phyloP scores from a whole-genome alignment of 2,329 filamentous ascomycete species.

The Myrmaecium sp. region DNA sequence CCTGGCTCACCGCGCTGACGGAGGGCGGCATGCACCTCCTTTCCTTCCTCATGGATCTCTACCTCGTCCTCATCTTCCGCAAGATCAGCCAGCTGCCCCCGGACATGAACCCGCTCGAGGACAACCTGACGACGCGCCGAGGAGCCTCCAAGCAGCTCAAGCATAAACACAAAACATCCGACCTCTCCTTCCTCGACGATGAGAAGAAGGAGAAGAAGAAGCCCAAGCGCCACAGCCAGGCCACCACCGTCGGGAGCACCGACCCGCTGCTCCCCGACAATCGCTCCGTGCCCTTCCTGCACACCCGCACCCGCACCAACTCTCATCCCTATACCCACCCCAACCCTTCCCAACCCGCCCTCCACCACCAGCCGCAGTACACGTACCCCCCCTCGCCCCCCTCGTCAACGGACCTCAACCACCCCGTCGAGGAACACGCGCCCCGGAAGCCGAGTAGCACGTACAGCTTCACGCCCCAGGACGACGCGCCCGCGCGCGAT shows the following conservation, averaged over 20 bases:
- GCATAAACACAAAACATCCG: conserved; percentile 60
- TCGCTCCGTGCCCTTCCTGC: conserved; percentile 56
- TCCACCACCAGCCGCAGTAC: conserved; percentile 18
- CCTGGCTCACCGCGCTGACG: conserved; percentile 50
- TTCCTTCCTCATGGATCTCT: conserved; percentile 55
- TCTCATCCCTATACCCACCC: conserved; percentile 37
- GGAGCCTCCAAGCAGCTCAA: too few relatives aligned
- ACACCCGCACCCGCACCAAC: conserved; percentile 52
- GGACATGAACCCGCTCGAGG: conserved; percentile 88
- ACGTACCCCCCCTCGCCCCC: conserved; percentile 3
- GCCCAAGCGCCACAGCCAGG: conserved; percentile 44
- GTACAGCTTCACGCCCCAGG: conserved; percentile 9
- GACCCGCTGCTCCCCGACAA: conserved; percentile 24
- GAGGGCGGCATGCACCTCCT: conserved; percentile 52
- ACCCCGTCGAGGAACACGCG: conserved; percentile 16
- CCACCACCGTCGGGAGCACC: conserved; percentile 25
- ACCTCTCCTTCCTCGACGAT: conserved; percentile 27
- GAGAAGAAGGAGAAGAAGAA: conserved; percentile 30
- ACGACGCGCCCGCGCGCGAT: conserved; percentile 10
- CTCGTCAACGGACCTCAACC: too few relatives aligned
- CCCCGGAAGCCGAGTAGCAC: conserved; percentile 13
- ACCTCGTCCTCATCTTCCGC: conserved; percentile 61
- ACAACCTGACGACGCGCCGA: conserved; percentile 58
- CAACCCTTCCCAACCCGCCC: conserved; percentile 35
- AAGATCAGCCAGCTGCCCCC: conserved; percentile 70